Percentiles rank a stretch among this genome's conserved stretches.
These are phyloP conservation scores for Aspergillus sclerotioniger DNA, from an alignment of 495 filamentous ascomycete genomes.

Conservation along the genomic window DNA sequence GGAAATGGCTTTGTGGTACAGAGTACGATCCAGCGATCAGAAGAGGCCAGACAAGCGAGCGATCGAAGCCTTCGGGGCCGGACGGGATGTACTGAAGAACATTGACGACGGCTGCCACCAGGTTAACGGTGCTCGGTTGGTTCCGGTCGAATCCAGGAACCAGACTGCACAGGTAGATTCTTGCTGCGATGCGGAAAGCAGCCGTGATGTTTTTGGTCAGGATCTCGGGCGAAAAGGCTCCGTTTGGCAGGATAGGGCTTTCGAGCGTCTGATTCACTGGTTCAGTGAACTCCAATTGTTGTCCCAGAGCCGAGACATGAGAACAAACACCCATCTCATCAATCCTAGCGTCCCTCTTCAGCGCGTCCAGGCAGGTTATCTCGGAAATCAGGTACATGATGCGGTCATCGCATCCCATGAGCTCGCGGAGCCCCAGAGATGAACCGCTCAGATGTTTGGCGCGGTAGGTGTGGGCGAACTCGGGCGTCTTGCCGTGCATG, in stretches of 20 bases:
- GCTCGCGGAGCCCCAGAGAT: conserved; percentile 76
- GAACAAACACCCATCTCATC: conserved; percentile 80
- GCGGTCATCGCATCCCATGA: conserved; percentile 97
- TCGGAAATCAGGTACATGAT: conserved; percentile 99
- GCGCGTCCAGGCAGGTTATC: conserved; percentile 88
- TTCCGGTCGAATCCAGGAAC: conserved; percentile 80
- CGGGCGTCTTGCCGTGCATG: conserved; percentile 80
- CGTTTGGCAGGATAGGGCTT: conserved; percentile 52
- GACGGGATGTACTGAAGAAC: conserved; percentile 76
- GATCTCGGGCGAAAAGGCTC: conserved; percentile 75
- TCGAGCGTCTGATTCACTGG: conserved; percentile 52
- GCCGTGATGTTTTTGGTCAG: conserved; percentile 82
- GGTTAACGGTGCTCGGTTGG: conserved; percentile 64
- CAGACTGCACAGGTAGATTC: conserved; percentile 91
- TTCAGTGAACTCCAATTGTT: conserved; percentile 82
- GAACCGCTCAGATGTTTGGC: conserved; percentile 76
- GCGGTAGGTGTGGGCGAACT: conserved; percentile 89
- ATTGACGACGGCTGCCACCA: conserved; percentile 70
- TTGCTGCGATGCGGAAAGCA: conserved; percentile 86
- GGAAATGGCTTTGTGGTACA: conserved; percentile 66
- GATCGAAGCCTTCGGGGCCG: conserved; percentile 80
- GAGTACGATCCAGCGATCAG: conserved; percentile 80
- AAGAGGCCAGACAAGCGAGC: conserved; percentile 88
- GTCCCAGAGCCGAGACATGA: conserved; percentile 77
- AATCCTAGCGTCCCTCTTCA: conserved; percentile 74